Conservation (phyloP, 352 stramenopile species). For the Achlya hypogyna region DNA sequence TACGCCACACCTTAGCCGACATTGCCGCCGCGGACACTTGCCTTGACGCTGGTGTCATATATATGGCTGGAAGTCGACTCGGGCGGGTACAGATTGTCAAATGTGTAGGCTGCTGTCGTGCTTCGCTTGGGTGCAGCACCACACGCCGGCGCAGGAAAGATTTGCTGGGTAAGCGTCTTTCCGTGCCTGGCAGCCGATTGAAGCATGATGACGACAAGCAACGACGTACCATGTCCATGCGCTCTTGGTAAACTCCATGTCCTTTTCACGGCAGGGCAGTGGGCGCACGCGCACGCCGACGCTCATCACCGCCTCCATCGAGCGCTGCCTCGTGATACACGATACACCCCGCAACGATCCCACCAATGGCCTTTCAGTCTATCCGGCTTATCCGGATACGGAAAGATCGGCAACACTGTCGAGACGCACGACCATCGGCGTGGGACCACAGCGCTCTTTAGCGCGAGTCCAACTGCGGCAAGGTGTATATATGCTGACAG, state of each 20-base stretch:
- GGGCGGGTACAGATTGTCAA: constrained; percentile 9
- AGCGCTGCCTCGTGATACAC: too few relatives aligned
- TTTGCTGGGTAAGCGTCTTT: constrained; percentile 5
- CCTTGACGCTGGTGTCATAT: background rate
- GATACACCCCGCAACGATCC: background rate
- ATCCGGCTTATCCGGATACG: background rate
- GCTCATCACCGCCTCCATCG: background rate
- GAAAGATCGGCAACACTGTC: background rate
- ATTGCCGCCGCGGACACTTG: background rate
- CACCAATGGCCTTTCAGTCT: background rate
- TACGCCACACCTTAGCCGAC: background rate
- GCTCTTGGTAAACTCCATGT: background rate
- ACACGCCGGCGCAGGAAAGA: background rate
- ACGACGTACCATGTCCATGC: constrained; percentile 11
- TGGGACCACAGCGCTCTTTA: background rate
- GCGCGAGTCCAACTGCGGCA: background rate
- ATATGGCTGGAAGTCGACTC: background rate
- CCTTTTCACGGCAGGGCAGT: background rate
- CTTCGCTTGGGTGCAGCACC: constrained; percentile 1
- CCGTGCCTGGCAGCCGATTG: background rate
- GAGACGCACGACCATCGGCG: background rate
- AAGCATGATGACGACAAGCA: background rate
- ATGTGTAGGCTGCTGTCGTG: constrained; percentile 1
- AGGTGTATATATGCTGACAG: too few relatives aligned
- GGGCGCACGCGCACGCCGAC: constrained; percentile 5